These are phyloP conservation scores for Phytophthora sojae DNA, from an alignment of 352 stramenopile species.

Conservation along the genomic window DNA sequence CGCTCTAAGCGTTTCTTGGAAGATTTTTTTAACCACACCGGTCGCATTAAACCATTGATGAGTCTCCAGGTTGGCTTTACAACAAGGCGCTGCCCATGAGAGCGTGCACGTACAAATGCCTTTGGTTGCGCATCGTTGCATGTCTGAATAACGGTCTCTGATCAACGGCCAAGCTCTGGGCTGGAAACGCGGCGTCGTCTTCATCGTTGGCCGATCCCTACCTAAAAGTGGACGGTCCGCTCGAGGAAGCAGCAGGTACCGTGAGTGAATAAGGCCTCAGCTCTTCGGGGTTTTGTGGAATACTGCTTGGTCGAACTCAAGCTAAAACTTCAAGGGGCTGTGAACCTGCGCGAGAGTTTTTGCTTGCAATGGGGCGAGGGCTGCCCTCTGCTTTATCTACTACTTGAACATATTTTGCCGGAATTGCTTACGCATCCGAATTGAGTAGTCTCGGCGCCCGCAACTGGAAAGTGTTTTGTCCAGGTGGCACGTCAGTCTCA, in stretches of 20 bases:
- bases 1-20: conserved; percentile 15
- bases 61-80: neutral
- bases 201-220: neutral
- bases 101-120: conserved; percentile 1
- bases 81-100: neutral
- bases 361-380: too few species aligned
- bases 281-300: too few species aligned
- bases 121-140: conserved; percentile 7
- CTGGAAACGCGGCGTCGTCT: conserved; percentile 10
- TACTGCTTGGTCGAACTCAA: too few species aligned
- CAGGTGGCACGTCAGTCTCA: conserved; percentile 7
- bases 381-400: neutral
- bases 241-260: neutral
- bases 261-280: too few species aligned
- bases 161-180: conserved; percentile 14
- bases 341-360: too few species aligned
- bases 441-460: neutral
- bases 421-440: conserved; percentile 1
- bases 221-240: neutral
- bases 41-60: neutral
- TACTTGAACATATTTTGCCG: too few species aligned
- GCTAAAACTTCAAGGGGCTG: too few species aligned
- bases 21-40: conserved; percentile 22
- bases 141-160: conserved; percentile 12
- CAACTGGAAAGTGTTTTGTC: neutral